Percentiles rank a stretch among this genome's conserved stretches.
Conservation (phyloP, 495 filamentous ascomycete species). For the Ramalina peruviana region DNA sequence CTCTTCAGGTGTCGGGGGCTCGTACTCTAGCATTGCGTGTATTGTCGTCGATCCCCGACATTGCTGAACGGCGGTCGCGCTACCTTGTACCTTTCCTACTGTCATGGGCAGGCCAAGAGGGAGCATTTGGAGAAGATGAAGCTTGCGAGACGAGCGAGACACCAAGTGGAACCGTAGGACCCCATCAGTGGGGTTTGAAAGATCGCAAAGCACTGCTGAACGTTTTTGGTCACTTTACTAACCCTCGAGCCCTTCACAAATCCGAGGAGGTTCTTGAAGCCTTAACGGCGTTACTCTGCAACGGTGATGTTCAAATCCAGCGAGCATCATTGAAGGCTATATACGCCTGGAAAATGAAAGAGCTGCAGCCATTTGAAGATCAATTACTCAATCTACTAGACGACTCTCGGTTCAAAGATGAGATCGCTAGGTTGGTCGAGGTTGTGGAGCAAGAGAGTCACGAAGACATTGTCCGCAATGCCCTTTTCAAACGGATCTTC, state of each 20-base stretch:
- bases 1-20: conserved; percentile 19
- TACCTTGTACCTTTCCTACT: conserved; percentile 75
- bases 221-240: conserved; percentile 73
- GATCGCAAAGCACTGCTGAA: conserved; percentile 71
- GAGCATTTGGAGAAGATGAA: conserved; percentile 27
- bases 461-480: conserved; percentile 58
- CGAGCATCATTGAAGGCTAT: conserved; percentile 72
- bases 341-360: conserved; percentile 71
- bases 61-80: conserved; percentile 78
- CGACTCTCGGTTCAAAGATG: conserved; percentile 81
- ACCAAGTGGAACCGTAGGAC: conserved; percentile 3
- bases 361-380: conserved; percentile 67
- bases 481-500: conserved; percentile 65
- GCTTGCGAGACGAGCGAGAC: conserved; percentile 4
- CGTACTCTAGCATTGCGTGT: conserved; percentile 66
- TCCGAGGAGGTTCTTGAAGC: conserved; percentile 61
- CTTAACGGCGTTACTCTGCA: conserved; percentile 57
- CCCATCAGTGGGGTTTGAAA: conserved; percentile 38
- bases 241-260: conserved; percentile 70
- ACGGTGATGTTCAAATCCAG: conserved; percentile 83
- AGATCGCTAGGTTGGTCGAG: conserved; percentile 74
- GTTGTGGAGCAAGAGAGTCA: conserved; percentile 51
- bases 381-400: conserved; percentile 81
- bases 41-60: conserved; percentile 51
- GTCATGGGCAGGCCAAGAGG: conserved; percentile 48